Evolutionary conservation across 192 early-diverging fungal genomes (phyloP).

Genomic region (Dissophora globulifera): DNA sequence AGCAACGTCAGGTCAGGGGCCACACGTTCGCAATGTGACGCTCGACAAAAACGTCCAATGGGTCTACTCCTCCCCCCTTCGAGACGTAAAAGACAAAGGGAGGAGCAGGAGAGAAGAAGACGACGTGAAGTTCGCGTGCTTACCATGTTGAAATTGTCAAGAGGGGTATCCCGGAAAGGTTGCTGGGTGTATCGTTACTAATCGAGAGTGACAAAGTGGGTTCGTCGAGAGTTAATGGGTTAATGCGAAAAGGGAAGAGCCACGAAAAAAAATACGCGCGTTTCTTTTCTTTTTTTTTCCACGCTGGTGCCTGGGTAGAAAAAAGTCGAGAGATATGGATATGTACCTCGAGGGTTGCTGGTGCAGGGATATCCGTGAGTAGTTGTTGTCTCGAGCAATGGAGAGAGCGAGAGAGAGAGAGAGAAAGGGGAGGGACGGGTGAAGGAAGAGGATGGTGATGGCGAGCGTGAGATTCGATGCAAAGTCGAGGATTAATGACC

Average conservation of each 20-base stretch:
- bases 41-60: background rate
- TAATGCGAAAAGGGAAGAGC: background rate
- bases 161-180: too few species aligned
- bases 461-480: background rate
- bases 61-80: background rate
- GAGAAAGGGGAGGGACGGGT: background rate
- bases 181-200: too few species aligned
- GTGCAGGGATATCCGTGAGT: background rate
- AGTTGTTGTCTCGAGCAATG: background rate
- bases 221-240: background rate
- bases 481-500: background rate
- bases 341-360: background rate
- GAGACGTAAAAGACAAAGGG: background rate
- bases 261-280: too few species aligned
- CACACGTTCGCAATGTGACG: constrained; percentile 4
- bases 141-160: too few species aligned
- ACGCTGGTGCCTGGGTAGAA: background rate
- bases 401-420: background rate
- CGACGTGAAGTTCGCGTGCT: too few species aligned
- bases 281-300: constrained; percentile 1
- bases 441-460: background rate
- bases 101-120: too few species aligned
- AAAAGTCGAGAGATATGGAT: too few species aligned
- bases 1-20: constrained; percentile 16
- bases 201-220: too few species aligned